Conservation (phyloP, 305 asterid species). For the Salvia sclarea region DNA sequence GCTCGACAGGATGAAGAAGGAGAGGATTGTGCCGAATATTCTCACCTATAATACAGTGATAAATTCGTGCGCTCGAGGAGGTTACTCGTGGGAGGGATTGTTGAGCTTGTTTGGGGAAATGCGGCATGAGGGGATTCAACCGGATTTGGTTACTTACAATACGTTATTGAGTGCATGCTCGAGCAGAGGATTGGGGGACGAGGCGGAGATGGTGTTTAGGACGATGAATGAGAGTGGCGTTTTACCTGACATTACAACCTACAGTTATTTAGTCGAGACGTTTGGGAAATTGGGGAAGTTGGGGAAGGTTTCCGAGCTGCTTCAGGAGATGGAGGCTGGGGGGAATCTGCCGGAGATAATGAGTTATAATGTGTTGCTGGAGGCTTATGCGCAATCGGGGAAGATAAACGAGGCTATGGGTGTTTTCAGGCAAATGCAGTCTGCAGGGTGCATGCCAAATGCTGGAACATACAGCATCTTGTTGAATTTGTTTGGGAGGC, state of each 20-base stretch:
- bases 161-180: slow-evolving; percentile 86
- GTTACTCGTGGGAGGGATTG: slow-evolving; percentile 93
- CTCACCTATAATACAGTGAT: slow-evolving; percentile 87
- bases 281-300: slow-evolving; percentile 71
- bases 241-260: slow-evolving; percentile 78
- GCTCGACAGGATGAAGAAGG: slow-evolving; percentile 75
- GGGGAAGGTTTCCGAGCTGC: slow-evolving; percentile 78
- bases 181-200: slow-evolving; percentile 75
- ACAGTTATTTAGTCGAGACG: slow-evolving; percentile 79
- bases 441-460: slow-evolving; percentile 86
- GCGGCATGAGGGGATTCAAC: slow-evolving; percentile 94
- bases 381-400: slow-evolving; percentile 75
- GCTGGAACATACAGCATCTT: slow-evolving; percentile 82
- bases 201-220: slow-evolving; percentile 94
- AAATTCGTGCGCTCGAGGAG: slow-evolving; percentile 89
- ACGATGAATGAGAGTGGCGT: slow-evolving; percentile 96
- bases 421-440: slow-evolving; percentile 94
- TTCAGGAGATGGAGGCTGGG: slow-evolving; percentile 78
- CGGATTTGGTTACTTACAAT: slow-evolving; percentile 91
- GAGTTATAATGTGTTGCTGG: slow-evolving; percentile 87
- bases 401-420: slow-evolving; percentile 79
- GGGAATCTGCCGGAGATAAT: slow-evolving; percentile 87
- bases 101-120: slow-evolving; percentile 91
- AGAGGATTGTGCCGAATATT: slow-evolving; percentile 70
- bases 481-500: slow-evolving; percentile 82